A percentile compares a stretch with the other conserved stretches of the same genome.
Evolutionary conservation across 2,329 filamentous ascomycete genomes (phyloP).

Genomic region (Ceratocystis colombiana): DNA sequence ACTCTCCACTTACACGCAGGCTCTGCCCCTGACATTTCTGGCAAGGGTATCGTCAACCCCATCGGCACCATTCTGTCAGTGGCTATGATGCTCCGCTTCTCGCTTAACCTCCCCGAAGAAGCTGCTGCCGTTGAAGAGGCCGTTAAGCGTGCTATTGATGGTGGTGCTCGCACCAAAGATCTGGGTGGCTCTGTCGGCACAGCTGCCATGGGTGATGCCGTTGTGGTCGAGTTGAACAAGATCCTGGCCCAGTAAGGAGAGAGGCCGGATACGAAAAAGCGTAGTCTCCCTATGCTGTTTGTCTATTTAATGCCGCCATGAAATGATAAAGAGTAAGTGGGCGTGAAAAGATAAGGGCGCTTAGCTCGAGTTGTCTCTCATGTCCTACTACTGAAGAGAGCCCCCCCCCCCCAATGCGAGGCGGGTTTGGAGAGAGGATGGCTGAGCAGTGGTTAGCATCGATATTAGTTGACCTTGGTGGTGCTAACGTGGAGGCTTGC

Average conservation of each 20-base stretch:
- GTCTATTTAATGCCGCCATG: constrained; percentile 8
- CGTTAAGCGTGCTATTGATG: constrained; percentile 69
- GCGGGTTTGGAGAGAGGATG: neutral
- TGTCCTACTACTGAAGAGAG: neutral
- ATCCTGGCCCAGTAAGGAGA: constrained; percentile 43
- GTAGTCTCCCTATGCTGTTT: neutral
- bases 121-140: constrained; percentile 71
- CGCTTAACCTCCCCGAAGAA: constrained; percentile 66
- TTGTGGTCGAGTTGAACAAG: constrained; percentile 60
- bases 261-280: neutral
- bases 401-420: too few relatives aligned
- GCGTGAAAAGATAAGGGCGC: neutral
- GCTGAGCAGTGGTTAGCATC: too few relatives aligned
- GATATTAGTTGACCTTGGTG: neutral
- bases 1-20: constrained; percentile 38
- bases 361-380: neutral
- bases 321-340: neutral
- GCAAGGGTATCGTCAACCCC: constrained; percentile 74
- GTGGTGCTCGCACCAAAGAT: constrained; percentile 68
- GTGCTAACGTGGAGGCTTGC: neutral
- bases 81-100: constrained; percentile 95
- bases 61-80: constrained; percentile 84
- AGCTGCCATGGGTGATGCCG: constrained; percentile 63
- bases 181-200: constrained; percentile 71
- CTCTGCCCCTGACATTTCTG: constrained; percentile 86